Base-by-base conservation (phyloP, 2,329 filamentous ascomycete genomes). In the Fusarium chlamydosporum region DNA sequence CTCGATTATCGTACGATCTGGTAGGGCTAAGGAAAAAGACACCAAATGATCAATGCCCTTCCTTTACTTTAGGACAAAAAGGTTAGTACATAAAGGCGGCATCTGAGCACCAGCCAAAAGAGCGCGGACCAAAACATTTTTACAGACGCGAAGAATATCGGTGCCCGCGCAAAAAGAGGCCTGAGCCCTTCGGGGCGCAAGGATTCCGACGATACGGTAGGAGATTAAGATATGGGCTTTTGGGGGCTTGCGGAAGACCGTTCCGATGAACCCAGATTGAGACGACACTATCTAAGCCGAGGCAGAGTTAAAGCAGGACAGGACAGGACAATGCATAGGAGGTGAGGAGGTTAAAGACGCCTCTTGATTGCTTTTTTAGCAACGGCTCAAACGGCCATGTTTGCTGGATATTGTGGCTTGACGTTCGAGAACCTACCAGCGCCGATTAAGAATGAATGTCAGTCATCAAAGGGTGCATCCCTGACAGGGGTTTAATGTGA, bases 401-500 rank as follows among this genome's bases (percentile, higher is more conserved):
- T 45, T 56, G 56, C 35, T 40, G 33, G 50, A 23, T 23, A 58
- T 33, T 52, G 52, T 59, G 61, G 61, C 60, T 65, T 65, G 45
- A 48, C 13, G 34, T 59, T 53, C 59, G 59, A 58, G 59, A 45
- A 57, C 43, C 31, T 35, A 29, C 1, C 13, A 20, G 35, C 38
- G 33, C 15, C 38, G 23, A 48, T 40, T 31, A 20, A 62, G 37
- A 41, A 33, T 27, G 40, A 34, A 58, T 34, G 34, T 56, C 35
- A 64, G 34, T 20, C 11, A 18, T 45, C 27, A 27, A 33, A 51
- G 40, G 33, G 27, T 7, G 8, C 23, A 65, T 65, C 53, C 60
- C 40, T 65, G 53, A 47, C 35, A 65, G 53, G 61, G 52, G 23
- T 27, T 64, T 13, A 43, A 31, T 64, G 38, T 23, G 33, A 35